Conservation (phyloP, 176 grass and related monocot species). For the Musa beccarii region DNA sequence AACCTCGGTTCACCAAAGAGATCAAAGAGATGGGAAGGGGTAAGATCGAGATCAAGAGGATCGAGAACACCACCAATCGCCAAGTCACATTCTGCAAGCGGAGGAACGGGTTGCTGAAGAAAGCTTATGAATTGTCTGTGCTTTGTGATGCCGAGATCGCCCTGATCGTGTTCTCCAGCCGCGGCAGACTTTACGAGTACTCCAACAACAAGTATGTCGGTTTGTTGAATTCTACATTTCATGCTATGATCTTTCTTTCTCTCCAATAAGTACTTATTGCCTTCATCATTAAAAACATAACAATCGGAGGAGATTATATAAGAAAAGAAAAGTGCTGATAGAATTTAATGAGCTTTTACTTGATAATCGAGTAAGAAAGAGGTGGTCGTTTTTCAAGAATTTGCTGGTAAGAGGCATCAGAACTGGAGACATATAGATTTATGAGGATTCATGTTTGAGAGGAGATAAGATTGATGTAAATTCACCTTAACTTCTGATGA, state of each 20-base stretch:
- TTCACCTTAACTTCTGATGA: no score
- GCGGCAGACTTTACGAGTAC: slow-evolving; percentile 6
- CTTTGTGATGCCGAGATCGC: no score
- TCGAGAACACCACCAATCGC: slow-evolving; percentile 2
- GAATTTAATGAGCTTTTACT: no score
- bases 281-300: neutral
- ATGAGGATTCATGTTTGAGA: no score
- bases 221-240: neutral
- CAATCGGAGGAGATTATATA: no score
- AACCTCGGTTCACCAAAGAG: neutral
- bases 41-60: neutral
- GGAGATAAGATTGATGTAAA: no score
- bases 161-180: neutral
- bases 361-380: no score
- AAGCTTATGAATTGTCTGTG: no score
- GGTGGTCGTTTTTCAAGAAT: no score
- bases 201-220: neutral
- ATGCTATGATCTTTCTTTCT: neutral
- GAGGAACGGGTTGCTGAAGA: neutral
- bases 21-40: neutral
- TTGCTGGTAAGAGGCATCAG: no score
- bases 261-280: neutral
- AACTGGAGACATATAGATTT: no score
- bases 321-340: no score
- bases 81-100: slow-evolving; percentile 9